Evolutionary conservation across 176 grass and related monocot species (phyloP).

Genomic region (Zea luxurians): DNA sequence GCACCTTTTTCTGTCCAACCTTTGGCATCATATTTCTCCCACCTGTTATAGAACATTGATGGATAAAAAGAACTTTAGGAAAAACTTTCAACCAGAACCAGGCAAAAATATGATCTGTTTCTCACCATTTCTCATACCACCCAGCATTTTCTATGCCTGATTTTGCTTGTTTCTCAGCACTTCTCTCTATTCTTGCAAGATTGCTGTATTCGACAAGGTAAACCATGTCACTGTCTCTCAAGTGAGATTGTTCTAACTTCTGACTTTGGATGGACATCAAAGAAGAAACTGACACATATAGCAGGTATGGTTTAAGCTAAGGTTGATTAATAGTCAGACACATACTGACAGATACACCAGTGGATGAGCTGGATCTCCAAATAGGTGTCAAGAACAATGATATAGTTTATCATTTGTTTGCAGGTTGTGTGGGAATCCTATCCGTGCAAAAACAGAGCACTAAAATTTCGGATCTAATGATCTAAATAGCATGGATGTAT

Average conservation of each 20-base stretch:
- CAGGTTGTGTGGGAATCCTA: not conserved
- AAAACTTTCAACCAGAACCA: constrained; percentile 24
- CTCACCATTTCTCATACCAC: constrained; percentile 99
- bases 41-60: constrained; percentile 54
- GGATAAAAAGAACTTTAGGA: constrained; percentile 14
- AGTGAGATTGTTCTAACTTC: not conserved
- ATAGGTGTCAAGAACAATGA: not conserved
- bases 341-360: not conserved
- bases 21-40: constrained; percentile 99
- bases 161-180: constrained; percentile 96
- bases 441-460: not conserved
- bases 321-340: not conserved
- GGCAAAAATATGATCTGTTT: constrained; percentile 17
- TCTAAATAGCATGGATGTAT: not conserved
- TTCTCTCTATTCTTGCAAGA: constrained; percentile 93
- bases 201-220: constrained; percentile 53
- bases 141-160: constrained; percentile 85
- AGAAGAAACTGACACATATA: not conserved
- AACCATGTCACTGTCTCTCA: not conserved
- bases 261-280: not conserved
- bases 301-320: not conserved
- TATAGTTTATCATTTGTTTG: not conserved
- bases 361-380: not conserved
- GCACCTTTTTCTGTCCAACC: constrained; percentile 98
- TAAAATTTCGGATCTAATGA: constrained; percentile 18